Percentiles rank a stretch among this genome's conserved stretches.
Evolutionary conservation across 306 rosid genomes (phyloP).

Genomic region (Cicer judaicum): DNA sequence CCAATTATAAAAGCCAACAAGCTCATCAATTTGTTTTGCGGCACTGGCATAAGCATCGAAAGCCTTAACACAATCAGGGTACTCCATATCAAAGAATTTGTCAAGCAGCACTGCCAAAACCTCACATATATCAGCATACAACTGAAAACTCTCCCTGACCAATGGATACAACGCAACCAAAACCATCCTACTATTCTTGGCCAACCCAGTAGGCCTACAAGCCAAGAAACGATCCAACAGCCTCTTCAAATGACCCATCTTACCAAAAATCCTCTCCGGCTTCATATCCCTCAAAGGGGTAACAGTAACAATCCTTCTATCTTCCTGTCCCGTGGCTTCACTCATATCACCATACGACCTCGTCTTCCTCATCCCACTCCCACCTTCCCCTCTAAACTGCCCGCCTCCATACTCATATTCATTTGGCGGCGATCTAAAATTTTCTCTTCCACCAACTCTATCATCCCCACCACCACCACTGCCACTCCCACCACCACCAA

Average conservation of each 20-base stretch:
- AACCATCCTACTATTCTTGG: constrained; percentile 81
- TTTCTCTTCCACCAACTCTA: constrained; percentile 60
- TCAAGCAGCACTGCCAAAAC: constrained; percentile 89
- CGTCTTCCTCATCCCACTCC: constrained; percentile 73
- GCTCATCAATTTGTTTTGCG: constrained; percentile 96
- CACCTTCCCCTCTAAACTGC: constrained; percentile 60
- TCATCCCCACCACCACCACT: constrained; percentile 47
- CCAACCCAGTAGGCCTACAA: constrained; percentile 90
- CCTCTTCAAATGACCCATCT: constrained; percentile 94
- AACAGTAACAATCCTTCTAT: constrained; percentile 60
- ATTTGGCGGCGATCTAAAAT: constrained; percentile 79
- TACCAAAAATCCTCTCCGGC: constrained; percentile 82
- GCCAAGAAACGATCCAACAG: constrained; percentile 86
- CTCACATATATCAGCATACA: constrained; percentile 92
- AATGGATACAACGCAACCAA: constrained; percentile 82
- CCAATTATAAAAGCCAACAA: constrained; percentile 70
- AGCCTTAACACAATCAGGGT: constrained; percentile 89
- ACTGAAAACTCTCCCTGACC: constrained; percentile 87
- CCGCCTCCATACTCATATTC: constrained; percentile 67
- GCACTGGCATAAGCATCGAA: constrained; percentile 88
- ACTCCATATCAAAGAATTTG: constrained; percentile 93
- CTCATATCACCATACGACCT: constrained; percentile 90
- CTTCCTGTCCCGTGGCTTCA: constrained; percentile 60
- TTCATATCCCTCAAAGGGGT: constrained; percentile 91
- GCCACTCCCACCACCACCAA: constrained; percentile 11